Evolutionary conservation across 2,329 filamentous ascomycete species (phyloP), one percentile per base, ranked within the genome.

Genomic region (Chaetomium globosum): DNA sequence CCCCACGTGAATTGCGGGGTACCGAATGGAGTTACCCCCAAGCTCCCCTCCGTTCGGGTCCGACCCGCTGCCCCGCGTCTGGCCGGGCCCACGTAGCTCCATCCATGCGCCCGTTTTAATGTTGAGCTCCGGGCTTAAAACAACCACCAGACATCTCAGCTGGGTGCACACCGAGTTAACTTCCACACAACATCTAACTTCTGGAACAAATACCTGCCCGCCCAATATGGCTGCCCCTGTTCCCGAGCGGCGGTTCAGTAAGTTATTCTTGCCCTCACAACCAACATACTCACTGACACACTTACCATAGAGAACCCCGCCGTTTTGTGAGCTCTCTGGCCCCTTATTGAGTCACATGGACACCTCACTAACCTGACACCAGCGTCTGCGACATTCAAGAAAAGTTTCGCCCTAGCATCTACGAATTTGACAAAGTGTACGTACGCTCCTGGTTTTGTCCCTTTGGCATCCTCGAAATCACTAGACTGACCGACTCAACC

Each of bases 371-470:
- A 62, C 16, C n/a, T 2, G 26, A 8, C 36, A 31, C 9, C 63
- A 97, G 93, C 74, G 86, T 98, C 75, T 98, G 94, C 80, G 94
- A 98, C 75, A 83, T 98, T 69, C 94, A 98, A 80, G 94, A 97
- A 71, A 96, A 93, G 77, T 98, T 98, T 79, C 86, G 92, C 67
- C 81, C 82, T 9, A 89, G 88, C 63, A 97, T 98, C 73, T 86
- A 89, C 79, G 89, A 96, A 75, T 97, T 93, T 75, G 86, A 91
- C 69, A 92, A 90, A 75, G 85, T 97, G 88, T 91, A 81, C 65
- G 88, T 91, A 81, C 65, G 80, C 39, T 28, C 46, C 23, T 46
- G 10, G 10, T 36, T 13, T 19, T 53, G 13, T 48, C 60, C 30
- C 43, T 61, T 67, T 61, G 43, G 53, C 19, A 39, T 21, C 12